phyloP scores from a whole-genome alignment of 2,329 filamentous ascomycete species.

The Coniochaeta sp. region DNA sequence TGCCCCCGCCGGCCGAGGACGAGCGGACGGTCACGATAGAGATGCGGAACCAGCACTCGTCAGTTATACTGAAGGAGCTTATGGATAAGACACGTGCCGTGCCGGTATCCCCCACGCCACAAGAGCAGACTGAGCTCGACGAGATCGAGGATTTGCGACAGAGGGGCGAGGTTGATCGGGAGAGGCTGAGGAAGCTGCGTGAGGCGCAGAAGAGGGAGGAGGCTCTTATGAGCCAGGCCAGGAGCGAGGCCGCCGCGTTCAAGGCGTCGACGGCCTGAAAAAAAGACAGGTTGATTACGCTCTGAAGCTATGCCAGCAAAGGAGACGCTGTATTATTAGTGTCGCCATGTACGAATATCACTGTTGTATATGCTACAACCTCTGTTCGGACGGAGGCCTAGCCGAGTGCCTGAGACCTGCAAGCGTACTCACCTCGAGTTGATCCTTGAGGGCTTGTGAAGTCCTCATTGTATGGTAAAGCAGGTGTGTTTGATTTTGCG shows the following conservation, averaged over 20 bases:
- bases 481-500: neutral
- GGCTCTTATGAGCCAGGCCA: slow-evolving; percentile 47
- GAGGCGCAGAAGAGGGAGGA: slow-evolving; percentile 55
- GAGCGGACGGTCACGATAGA: slow-evolving; percentile 49
- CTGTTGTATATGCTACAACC: slow-evolving; percentile 10
- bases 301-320: neutral
- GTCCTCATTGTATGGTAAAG: neutral
- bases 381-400: neutral
- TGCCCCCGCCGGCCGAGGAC: slow-evolving; percentile 36
- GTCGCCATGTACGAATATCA: slow-evolving; percentile 10
- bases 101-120: slow-evolving; percentile 44
- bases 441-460: neutral
- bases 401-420: neutral
- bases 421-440: neutral
- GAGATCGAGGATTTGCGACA: slow-evolving; percentile 47
- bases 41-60: slow-evolving; percentile 55
- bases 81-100: slow-evolving; percentile 55
- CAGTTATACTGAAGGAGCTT: slow-evolving; percentile 56
- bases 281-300: neutral
- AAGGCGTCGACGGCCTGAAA: slow-evolving; percentile 13
- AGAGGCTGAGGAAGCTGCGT: slow-evolving; percentile 41
- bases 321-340: neutral
- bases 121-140: slow-evolving; percentile 52
- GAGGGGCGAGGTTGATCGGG: slow-evolving; percentile 45
- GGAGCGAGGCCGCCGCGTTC: slow-evolving; percentile 38